Evolutionary conservation across 2,329 filamentous ascomycete species (phyloP).

Genomic region (Fusarium secorum): DNA sequence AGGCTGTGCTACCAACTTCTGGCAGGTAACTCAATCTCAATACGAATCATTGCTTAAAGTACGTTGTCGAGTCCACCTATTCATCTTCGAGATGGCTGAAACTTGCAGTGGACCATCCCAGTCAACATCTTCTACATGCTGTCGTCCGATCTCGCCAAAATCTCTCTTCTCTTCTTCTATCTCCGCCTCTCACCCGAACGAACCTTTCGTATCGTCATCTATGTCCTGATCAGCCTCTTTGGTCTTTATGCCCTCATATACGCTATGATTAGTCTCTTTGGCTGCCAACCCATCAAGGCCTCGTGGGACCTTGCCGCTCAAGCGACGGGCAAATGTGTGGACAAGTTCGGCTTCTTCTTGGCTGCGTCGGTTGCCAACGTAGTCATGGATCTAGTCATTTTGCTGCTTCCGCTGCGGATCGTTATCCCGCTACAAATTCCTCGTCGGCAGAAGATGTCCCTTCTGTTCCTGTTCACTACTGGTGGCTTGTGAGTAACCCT

Average conservation of each 20-base stretch:
- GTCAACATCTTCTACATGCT: constrained; percentile 41
- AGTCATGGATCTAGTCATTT: constrained; percentile 33
- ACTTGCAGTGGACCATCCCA: constrained; percentile 29
- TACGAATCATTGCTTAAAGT: constrained; percentile 31
- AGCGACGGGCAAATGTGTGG: constrained; percentile 32
- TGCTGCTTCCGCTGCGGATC: constrained; percentile 25
- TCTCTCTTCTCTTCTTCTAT: constrained; percentile 37
- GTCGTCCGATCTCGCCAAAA: constrained; percentile 35
- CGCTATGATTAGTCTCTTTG: constrained; percentile 35
- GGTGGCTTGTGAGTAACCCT: constrained; percentile 28
- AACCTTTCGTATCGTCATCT: constrained; percentile 24
- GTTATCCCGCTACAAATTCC: constrained; percentile 30
- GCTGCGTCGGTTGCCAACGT: constrained; percentile 37
- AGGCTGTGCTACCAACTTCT: constrained; percentile 32
- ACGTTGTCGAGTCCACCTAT: accelerated
- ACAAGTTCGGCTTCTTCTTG: constrained; percentile 38
- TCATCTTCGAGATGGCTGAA: neutral
- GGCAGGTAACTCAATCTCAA: constrained; percentile 23
- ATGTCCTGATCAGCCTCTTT: constrained; percentile 13
- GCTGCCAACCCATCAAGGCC: constrained; percentile 33
- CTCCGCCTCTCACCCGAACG: constrained; percentile 32
- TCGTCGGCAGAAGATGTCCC: constrained; percentile 26
- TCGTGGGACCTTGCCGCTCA: constrained; percentile 35
- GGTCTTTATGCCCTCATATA: constrained; percentile 31
- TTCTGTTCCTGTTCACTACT: constrained; percentile 32